Conservation (phyloP, 305 asterid genomes). For the Salvia sclarea region DNA sequence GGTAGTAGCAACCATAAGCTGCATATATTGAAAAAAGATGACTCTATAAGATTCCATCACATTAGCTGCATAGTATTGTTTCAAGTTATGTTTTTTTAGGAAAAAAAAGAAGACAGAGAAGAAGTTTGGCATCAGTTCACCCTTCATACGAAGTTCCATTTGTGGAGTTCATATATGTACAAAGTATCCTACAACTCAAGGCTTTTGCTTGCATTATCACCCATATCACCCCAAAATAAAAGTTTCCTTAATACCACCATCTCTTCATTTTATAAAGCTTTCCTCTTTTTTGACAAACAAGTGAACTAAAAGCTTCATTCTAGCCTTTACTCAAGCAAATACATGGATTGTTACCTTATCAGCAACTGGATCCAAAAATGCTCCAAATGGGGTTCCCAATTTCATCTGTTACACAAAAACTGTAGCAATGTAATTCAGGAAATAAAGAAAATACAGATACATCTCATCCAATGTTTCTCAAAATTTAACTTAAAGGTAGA, state of each 20-base stretch:
- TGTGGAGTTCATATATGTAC: background rate
- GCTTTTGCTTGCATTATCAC: conserved; percentile 15
- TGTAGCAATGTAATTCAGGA: conserved; percentile 26
- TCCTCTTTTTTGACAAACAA: background rate
- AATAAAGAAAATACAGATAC: conserved; percentile 24
- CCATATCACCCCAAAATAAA: background rate
- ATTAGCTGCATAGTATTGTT: conserved; percentile 6
- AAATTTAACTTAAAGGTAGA: conserved; percentile 5
- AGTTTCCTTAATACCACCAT: background rate
- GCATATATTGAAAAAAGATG: conserved; percentile 36
- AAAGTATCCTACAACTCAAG: conserved; percentile 14
- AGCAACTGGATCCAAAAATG: conserved; percentile 98
- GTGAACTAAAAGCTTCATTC: background rate
- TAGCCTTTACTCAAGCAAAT: conserved; percentile 17
- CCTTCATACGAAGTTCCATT: conserved; percentile 1
- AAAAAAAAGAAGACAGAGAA: background rate
- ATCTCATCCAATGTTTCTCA: conserved; percentile 16
- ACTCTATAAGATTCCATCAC: conserved; percentile 24
- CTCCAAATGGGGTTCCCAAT: conserved; percentile 88
- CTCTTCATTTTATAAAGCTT: background rate
- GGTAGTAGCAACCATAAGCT: conserved; percentile 98
- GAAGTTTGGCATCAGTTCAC: background rate
- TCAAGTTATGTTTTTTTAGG: conserved; percentile 5
- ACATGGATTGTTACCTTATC: conserved; percentile 66
- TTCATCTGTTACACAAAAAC: conserved; percentile 67